phyloP scores from a whole-genome alignment of 139 green algal genomes.

The Closterium sp. region DNA sequence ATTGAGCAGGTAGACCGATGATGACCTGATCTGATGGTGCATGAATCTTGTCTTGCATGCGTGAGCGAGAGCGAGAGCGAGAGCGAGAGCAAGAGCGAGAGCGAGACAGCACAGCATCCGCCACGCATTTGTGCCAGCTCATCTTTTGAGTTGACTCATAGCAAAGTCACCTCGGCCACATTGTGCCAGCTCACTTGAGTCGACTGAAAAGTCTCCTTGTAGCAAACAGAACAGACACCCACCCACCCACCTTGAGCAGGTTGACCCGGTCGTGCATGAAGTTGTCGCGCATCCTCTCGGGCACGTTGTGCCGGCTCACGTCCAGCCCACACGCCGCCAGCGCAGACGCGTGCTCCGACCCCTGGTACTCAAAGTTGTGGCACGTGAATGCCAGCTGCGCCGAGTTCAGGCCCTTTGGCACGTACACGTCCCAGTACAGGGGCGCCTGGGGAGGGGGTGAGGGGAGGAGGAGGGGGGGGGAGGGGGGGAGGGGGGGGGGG shows the following conservation, averaged over 20 bases:
- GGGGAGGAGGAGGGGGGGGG: not conserved
- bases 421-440: slow-evolving; percentile 54
- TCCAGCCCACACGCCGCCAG: slow-evolving; percentile 38
- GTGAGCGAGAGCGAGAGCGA: no score
- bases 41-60: no score
- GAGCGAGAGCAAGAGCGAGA: no score
- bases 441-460: slow-evolving; percentile 37
- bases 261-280: slow-evolving; percentile 46
- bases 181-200: not conserved
- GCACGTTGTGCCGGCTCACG: not conserved
- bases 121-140: no score
- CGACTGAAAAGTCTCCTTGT: not conserved
- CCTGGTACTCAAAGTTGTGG: slow-evolving; percentile 60
- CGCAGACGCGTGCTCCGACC: slow-evolving; percentile 9
- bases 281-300: slow-evolving; percentile 50
- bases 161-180: not conserved
- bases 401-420: slow-evolving; percentile 32
- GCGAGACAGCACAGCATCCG: no score
- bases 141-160: no score
- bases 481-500: not conserved
- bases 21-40: no score
- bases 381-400: slow-evolving; percentile 51
- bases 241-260: slow-evolving; percentile 47
- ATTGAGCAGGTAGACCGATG: no score
- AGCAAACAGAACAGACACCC: not conserved